These are phyloP conservation scores for Candida wancherniae DNA, from an alignment of 805 yeast genomes.

Conservation along the genomic window DNA sequence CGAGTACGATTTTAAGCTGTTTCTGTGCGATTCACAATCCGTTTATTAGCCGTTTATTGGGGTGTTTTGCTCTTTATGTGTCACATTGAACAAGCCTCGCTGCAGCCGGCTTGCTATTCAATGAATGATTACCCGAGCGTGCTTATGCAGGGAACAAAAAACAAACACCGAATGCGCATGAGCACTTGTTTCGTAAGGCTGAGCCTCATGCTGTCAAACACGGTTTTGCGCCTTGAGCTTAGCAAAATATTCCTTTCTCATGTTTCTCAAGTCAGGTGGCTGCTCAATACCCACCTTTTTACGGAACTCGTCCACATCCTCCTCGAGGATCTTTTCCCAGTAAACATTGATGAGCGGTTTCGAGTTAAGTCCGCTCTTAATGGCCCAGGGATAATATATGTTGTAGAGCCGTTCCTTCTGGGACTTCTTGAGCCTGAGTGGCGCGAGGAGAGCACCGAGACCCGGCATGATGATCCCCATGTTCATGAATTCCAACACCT, in stretches of 20 bases:
- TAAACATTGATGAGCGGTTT: constrained; percentile 80
- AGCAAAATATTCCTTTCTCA: constrained; percentile 42
- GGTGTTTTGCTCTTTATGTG: no score
- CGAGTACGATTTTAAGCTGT: no score
- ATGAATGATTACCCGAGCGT: no score
- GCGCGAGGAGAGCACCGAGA: constrained; percentile 85
- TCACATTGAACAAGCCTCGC: no score
- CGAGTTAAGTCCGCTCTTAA: constrained; percentile 63
- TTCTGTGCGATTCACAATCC: no score
- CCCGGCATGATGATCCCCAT: constrained; percentile 95
- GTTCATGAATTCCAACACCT: constrained; percentile 87
- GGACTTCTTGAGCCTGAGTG: constrained; percentile 60
- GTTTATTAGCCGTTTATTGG: no score
- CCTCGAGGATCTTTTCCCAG: constrained; percentile 81
- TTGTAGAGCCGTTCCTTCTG: constrained; percentile 62
- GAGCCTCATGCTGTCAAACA: no score
- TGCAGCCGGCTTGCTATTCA: no score
- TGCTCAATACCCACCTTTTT: constrained; percentile 63
- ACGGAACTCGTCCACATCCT: constrained; percentile 70
- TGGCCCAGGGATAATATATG: constrained; percentile 85
- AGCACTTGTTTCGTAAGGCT: no score
- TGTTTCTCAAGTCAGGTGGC: constrained; percentile 68
- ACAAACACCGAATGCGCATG: no score
- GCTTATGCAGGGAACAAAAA: no score
- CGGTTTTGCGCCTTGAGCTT: constrained; percentile 21